These are phyloP conservation scores for Fraxinus angustifolia DNA, from an alignment of 305 asterid genomes.

Conservation along the genomic window DNA sequence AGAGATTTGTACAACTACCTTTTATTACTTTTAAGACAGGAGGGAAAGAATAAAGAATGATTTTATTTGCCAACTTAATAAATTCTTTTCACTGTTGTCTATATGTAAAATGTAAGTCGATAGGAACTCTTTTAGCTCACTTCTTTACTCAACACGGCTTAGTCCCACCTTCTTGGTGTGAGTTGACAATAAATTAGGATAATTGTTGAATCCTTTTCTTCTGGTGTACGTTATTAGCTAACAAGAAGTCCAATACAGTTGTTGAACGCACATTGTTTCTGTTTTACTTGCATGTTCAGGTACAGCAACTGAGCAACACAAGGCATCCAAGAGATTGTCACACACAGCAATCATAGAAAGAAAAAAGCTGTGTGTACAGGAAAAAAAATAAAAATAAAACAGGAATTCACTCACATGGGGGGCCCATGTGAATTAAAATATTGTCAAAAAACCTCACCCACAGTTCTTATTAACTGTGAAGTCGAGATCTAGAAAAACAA, in stretches of 20 bases:
- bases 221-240: neutral
- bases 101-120: neutral
- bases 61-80: neutral
- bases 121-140: neutral
- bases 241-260: neutral
- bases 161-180: neutral
- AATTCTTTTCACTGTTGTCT: neutral
- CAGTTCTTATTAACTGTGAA: neutral
- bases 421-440: no score
- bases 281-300: neutral
- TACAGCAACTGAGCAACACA: neutral
- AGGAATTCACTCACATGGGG: no score
- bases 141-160: neutral
- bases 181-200: neutral
- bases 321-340: neutral
- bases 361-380: no score
- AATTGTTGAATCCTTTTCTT: neutral
- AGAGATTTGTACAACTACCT: constrained; percentile 17
- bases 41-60: neutral
- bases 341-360: neutral
- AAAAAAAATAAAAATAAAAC: no score
- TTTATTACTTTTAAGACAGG: neutral
- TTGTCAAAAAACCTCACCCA: no score
- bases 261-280: neutral
- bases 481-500: neutral